A percentile compares a stretch with the other conserved stretches of the same genome.
Conservation (phyloP, 1,284 basidiomycete genomes). For the Marasmius oreades region DNA sequence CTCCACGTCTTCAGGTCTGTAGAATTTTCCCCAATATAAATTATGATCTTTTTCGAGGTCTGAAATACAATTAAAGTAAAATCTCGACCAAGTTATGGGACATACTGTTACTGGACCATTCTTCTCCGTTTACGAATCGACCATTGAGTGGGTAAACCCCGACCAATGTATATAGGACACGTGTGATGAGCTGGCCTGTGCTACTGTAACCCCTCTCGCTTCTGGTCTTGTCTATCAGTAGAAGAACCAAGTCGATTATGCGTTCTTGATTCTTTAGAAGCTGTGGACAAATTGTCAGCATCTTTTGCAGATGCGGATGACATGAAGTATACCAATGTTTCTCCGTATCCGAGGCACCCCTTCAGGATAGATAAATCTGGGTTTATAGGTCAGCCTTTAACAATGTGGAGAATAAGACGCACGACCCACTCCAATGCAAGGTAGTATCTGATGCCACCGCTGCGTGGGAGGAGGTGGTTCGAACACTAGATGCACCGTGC, state of each 20-base stretch:
- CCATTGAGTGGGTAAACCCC: constrained; percentile 81
- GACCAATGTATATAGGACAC: constrained; percentile 75
- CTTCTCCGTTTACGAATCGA: constrained; percentile 81
- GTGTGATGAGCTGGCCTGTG: constrained; percentile 77
- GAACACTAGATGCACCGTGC: constrained; percentile 87
- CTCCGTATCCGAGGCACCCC: constrained; percentile 75
- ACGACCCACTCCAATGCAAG: constrained; percentile 85
- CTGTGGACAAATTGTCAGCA: constrained; percentile 32
- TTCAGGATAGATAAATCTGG: constrained; percentile 76
- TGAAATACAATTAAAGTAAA: constrained; percentile 24
- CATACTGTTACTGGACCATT: constrained; percentile 76
- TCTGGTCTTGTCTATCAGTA: constrained; percentile 79
- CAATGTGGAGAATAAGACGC: constrained; percentile 3
- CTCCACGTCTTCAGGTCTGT: constrained; percentile 76
- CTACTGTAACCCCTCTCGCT: constrained; percentile 89
- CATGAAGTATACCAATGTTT: constrained; percentile 41
- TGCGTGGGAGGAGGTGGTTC: constrained; percentile 83
- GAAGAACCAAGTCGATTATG: constrained; percentile 65
- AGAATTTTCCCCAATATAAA: constrained; percentile 82
- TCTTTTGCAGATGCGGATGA: constrained; percentile 7
- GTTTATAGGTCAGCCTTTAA: constrained; percentile 10
- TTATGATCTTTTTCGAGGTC: constrained; percentile 76
- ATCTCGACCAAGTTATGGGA: neutral
- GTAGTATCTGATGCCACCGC: constrained; percentile 88
- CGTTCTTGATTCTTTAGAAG: constrained; percentile 69